A percentile compares a stretch with the other conserved stretches of the same genome.
These are phyloP conservation scores for Kodamaea lidongshanica DNA, from an alignment of 805 yeast genomes.

Conservation along the genomic window DNA sequence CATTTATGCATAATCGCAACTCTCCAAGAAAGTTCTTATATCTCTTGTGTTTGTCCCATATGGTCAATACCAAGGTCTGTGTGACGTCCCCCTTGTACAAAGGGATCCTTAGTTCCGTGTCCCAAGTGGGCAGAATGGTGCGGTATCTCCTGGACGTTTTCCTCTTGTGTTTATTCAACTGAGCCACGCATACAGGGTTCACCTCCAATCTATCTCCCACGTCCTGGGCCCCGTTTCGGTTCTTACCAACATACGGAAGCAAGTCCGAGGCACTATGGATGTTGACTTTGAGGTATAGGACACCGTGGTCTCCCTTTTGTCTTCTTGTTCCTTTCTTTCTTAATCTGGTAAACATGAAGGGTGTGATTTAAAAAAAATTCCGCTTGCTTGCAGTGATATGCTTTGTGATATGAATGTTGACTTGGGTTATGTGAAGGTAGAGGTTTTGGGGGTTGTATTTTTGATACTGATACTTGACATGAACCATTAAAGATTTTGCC, in stretches of 20 bases:
- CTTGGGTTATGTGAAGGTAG: too few relatives aligned
- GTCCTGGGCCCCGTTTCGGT: neutral
- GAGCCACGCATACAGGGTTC: constrained; percentile 34
- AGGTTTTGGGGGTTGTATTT: too few relatives aligned
- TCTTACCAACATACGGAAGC: constrained; percentile 12
- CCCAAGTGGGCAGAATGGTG: constrained; percentile 39
- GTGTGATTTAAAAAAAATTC: too few relatives aligned
- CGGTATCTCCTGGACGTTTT: constrained; percentile 26
- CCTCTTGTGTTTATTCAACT: constrained; percentile 24
- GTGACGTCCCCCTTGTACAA: constrained; percentile 23
- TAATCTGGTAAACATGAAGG: too few relatives aligned
- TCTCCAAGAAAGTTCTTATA: constrained; percentile 37
- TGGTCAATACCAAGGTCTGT: constrained; percentile 26
- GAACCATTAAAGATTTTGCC: too few relatives aligned
- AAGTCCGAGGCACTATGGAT: constrained; percentile 38
- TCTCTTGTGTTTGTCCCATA: constrained; percentile 37
- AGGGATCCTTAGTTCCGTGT: constrained; percentile 27
- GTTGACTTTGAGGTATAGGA: constrained; percentile 25
- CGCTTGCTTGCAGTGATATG: too few relatives aligned
- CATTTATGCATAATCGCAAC: constrained; percentile 24
- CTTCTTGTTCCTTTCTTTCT: too few relatives aligned
- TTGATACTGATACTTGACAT: too few relatives aligned
- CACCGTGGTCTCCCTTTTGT: constrained; percentile 2
- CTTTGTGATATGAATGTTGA: too few relatives aligned
- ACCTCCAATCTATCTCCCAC: constrained; percentile 11